Conservation (phyloP, 257 asterid genomes). For the Solanum tarapatanum region DNA sequence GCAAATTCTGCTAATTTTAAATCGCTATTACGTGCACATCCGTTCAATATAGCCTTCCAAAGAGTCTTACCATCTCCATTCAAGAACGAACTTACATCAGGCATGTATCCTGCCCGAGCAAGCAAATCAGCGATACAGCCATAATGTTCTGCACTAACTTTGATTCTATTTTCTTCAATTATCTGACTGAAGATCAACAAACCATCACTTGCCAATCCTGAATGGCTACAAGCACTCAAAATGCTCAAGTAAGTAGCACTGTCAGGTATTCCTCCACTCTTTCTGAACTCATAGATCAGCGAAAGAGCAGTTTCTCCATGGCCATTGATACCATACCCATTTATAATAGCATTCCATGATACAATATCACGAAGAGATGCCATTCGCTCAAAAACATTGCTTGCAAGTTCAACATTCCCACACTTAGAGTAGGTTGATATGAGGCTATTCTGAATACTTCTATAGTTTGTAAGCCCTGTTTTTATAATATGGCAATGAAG, state of each 20-base stretch:
- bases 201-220: conserved; percentile 8
- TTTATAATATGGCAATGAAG: conserved; percentile 8
- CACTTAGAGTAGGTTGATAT: conserved; percentile 8
- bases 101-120: conserved; percentile 3
- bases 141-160: neutral
- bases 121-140: conserved; percentile 7
- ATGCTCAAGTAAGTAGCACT: conserved; percentile 2
- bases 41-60: conserved; percentile 6
- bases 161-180: neutral
- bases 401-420: conserved; percentile 7
- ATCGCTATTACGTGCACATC: neutral
- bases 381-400: conserved; percentile 3
- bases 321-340: conserved; percentile 15
- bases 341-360: conserved; percentile 12
- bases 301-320: conserved; percentile 10
- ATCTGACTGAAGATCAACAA: conserved; percentile 1
- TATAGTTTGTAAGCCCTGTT: neutral
- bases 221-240: conserved; percentile 7
- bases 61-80: neutral
- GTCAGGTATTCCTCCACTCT: conserved; percentile 1
- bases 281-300: neutral
- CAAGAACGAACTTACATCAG: neutral
- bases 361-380: neutral
- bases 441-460: conserved; percentile 2
- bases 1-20: conserved; percentile 7